Evolutionary conservation across 345 rosid genomes (phyloP).

Genomic region (Arabidopsis suecica): DNA sequence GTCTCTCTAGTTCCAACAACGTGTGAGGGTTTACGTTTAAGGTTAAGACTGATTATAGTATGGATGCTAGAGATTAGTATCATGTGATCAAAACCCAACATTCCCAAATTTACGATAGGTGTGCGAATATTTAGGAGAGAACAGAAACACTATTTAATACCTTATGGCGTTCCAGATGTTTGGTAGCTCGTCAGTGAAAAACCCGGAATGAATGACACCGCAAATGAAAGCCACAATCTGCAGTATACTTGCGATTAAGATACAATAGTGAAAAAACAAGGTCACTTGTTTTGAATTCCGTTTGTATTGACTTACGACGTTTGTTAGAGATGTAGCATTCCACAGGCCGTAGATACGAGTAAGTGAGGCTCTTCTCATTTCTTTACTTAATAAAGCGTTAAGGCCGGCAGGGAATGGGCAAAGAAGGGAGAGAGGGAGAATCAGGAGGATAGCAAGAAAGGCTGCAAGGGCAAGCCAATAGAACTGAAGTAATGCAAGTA

Average conservation of each 20-base stretch:
- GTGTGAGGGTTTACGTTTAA: slow-evolving; percentile 6
- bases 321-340: slow-evolving; percentile 88
- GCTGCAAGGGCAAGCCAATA: slow-evolving; percentile 92
- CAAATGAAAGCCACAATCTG: slow-evolving; percentile 90
- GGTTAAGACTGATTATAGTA: neutral
- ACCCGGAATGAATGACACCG: slow-evolving; percentile 63
- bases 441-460: slow-evolving; percentile 83
- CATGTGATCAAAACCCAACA: slow-evolving; percentile 1
- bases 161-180: slow-evolving; percentile 63
- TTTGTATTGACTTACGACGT: slow-evolving; percentile 67
- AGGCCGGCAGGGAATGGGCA: slow-evolving; percentile 95
- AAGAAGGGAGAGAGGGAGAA: slow-evolving; percentile 89
- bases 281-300: neutral
- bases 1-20: neutral
- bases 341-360: slow-evolving; percentile 89
- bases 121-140: neutral
- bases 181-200: slow-evolving; percentile 53
- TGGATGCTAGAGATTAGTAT: neutral
- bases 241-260: slow-evolving; percentile 34
- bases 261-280: neutral
- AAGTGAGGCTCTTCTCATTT: slow-evolving; percentile 88
- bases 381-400: slow-evolving; percentile 93
- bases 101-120: neutral
- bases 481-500: slow-evolving; percentile 84
- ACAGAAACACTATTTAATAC: slow-evolving; percentile 42